Base-by-base conservation (phyloP, 768 basidiomycete species). In the Chalciporus sphaerocephalus region DNA sequence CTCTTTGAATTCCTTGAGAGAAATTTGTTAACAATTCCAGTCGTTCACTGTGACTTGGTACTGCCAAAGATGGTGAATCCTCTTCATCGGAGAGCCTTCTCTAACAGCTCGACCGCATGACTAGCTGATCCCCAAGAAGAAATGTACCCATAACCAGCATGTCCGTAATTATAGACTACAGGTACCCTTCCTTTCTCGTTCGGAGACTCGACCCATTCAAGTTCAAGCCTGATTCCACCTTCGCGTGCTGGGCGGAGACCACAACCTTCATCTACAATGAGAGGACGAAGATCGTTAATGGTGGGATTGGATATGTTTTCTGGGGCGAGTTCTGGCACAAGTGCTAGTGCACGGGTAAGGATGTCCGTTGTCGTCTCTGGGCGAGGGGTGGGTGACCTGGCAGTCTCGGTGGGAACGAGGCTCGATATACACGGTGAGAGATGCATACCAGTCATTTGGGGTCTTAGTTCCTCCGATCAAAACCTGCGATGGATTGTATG, bases 121-220 rank as follows among this genome's bases (percentile, higher is more conserved):
- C 65, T 64, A 2, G 82, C 81, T 5, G 74, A 77, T 0, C 79
- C 80, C 80, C 80, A 83, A 0, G 79, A 80, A 1, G 75, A 71
- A 38, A 78, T 75, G 53, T 73, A 83, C 1, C 80, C 80, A 6
- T 44, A 67, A 74, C 81, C 82, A 6, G 72, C 76, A 55, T 85
- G 82, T 34, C 81, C 81, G 46, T 83, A 81, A 56, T 85, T 81
- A 55, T 79, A 69, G 1, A 83, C 69, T 21, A 82, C 61, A 0
- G 78, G 76, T 12, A 79, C 59, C 51, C 55, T 65, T 17, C 47
- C 55, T 15, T 51, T 53, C 51, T 52, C 44, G 36, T 48, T 43
- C 12, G 50, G 56, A 5, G 21, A 27, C 3, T 61, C 60, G 30
- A 71, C 48, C 70, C 68, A 71, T 35, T 76, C 76, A 1, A 61